Conservation (phyloP, 2,329 filamentous ascomycete species). For the Teratosphaeria destructans region DNA sequence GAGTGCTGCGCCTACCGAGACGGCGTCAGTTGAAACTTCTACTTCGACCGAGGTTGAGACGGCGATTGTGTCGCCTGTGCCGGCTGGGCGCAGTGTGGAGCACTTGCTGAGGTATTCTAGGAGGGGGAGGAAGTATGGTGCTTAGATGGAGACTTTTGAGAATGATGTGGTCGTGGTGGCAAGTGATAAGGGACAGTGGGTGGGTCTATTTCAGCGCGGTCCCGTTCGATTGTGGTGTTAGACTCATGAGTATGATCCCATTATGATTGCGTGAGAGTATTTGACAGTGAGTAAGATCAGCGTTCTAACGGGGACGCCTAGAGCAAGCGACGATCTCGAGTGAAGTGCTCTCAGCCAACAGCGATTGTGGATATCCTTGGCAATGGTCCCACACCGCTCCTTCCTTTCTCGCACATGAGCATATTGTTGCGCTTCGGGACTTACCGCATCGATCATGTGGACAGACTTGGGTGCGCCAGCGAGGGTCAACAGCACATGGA, state of each 20-base stretch:
- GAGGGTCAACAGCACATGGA: too few species aligned
- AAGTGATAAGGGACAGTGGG: neutral
- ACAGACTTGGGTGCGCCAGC: too few species aligned
- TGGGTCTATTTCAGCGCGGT: neutral
- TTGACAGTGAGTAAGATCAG: neutral
- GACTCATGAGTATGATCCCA: neutral
- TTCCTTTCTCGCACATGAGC: too few species aligned
- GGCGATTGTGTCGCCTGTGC: neutral
- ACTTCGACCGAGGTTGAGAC: neutral
- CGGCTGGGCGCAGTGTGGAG: neutral
- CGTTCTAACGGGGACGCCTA: neutral
- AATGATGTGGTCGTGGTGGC: neutral
- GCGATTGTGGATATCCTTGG: too few species aligned
- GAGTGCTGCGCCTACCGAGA: neutral
- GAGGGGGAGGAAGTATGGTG: neutral
- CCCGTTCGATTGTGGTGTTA: neutral
- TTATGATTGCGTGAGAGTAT: neutral
- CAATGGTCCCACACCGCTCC: too few species aligned
- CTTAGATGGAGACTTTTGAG: neutral
- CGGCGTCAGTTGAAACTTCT: neutral
- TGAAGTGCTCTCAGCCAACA: neutral
- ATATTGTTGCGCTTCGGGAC: too few species aligned
- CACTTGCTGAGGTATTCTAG: neutral
- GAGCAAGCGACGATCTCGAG: neutral
- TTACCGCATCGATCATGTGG: too few species aligned